Evolutionary conservation across 2,329 filamentous ascomycete species (phyloP), one percentile per base, ranked within the genome.

Genomic region (Venturia nashicola): DNA sequence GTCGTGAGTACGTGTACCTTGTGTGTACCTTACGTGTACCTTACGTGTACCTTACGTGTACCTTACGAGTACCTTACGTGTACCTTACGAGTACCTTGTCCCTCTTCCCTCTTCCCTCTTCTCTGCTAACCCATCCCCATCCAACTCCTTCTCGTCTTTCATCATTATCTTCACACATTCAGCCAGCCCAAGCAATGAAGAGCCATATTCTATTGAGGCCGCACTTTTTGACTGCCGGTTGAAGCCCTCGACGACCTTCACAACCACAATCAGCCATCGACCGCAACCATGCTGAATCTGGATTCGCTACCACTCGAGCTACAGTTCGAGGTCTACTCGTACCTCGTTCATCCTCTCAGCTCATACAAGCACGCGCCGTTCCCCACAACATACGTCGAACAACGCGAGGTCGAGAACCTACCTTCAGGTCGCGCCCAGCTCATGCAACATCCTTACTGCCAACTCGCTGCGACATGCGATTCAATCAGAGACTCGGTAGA

Each of bases 381-480:
- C n/a, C 59, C 59, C 34, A 18, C n/a, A 9, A 60, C 59, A 14
- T 16, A 27, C n/a, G 59, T 11, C 20, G 39, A 27, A 6, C 59
- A 60, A 18, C 6, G n/a, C 39, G 4, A 42, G 14, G 23, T 60
- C n/a, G n/a, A 42, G 40, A 36, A 18, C 20, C 36, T 60, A 3
- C 59, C 8, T 16, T 42, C 14, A 2, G 42, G 43, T 23, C 36
- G 42, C 5, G n/a, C 34, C 16, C 36, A 60, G 14, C 59, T 60
- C n/a, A 42, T 44, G 27, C 46, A 63, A n/a, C 61, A 63, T 57
- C 61, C 61, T n/a, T 63, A 42, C 46, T 39, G 27, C 16, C 36
- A 51, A 7, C 18, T 63, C 11, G 61, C 61, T 27, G 61, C 61
- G 14, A 42, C 46, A 20, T 55, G 46, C 51, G n/a, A 46, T n/a